Evolutionary conservation across 257 asterid species (phyloP).

Genomic region (Nicotiana knightiana): DNA sequence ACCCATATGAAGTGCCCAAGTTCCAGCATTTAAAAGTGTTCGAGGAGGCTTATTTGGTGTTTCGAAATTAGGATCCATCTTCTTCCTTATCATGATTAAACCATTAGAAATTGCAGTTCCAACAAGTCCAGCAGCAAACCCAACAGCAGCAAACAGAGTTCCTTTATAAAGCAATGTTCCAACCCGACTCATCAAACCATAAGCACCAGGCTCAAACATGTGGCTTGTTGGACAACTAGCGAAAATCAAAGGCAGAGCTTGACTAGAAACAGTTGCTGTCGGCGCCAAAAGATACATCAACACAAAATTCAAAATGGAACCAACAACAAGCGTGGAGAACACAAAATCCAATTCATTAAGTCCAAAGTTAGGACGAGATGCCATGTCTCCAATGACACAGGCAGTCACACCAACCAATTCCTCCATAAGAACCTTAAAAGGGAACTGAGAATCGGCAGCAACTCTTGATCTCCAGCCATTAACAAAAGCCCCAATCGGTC

Average conservation of each 20-base stretch:
- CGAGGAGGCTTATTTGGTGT: conserved; percentile 88
- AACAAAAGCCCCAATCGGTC: conserved; percentile 71
- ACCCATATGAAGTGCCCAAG: conserved; percentile 96
- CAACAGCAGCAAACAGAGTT: conserved; percentile 64
- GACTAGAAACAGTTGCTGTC: conserved; percentile 36
- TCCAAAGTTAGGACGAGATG: conserved; percentile 87
- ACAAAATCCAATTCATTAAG: conserved; percentile 92
- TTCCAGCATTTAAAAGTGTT: conserved; percentile 54
- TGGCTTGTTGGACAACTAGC: conserved; percentile 74
- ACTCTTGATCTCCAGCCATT: conserved; percentile 90
- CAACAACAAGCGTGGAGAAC: conserved; percentile 81
- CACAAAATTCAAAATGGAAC: conserved; percentile 67
- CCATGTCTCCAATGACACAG: conserved; percentile 90
- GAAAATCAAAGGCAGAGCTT: conserved; percentile 57
- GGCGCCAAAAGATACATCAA: conserved; percentile 93
- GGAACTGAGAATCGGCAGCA: conserved; percentile 85
- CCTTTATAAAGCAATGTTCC: conserved; percentile 89
- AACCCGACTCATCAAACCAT: conserved; percentile 37
- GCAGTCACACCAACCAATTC: conserved; percentile 83
- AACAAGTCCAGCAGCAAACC: conserved; percentile 76
- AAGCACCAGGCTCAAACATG: conserved; percentile 84
- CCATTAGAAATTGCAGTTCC: conserved; percentile 92
- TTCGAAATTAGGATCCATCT: conserved; percentile 77
- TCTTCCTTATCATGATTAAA: conserved; percentile 60
- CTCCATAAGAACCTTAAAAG: conserved; percentile 90